These are phyloP conservation scores for Coemansia sp. DNA, from an alignment of 192 early-diverging fungal species.

Conservation along the genomic window DNA sequence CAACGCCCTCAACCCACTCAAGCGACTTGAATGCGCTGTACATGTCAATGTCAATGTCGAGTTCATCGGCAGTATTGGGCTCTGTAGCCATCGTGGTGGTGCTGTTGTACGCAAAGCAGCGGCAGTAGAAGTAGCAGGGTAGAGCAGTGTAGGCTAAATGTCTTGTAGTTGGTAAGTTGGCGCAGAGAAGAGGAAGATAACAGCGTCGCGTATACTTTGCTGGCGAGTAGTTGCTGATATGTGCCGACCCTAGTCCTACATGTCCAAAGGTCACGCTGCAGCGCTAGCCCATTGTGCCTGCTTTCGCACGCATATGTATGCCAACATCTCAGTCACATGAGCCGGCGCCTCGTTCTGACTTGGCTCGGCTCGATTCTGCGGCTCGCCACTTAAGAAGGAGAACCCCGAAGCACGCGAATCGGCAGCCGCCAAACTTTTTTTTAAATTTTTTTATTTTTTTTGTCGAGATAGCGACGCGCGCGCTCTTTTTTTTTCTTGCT, in stretches of 20 bases:
- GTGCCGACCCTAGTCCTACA: not conserved
- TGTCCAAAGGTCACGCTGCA: not conserved
- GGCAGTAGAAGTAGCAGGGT: not conserved
- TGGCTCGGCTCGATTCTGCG: not conserved
- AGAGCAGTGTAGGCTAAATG: too few relatives aligned
- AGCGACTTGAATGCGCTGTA: constrained; percentile 42
- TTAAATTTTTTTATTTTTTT: not conserved
- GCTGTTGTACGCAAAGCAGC: not conserved
- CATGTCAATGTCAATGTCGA: not conserved
- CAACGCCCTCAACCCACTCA: constrained; percentile 34
- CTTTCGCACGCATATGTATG: too few relatives aligned
- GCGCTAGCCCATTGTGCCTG: not conserved
- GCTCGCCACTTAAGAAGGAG: not conserved
- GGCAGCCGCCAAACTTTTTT: not conserved
- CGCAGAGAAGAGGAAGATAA: too few relatives aligned
- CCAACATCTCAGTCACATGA: not conserved
- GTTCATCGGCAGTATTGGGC: not conserved
- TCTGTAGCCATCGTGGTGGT: not conserved
- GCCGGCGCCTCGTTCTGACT: too few relatives aligned
- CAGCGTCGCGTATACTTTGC: too few relatives aligned
- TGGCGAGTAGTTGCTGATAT: not conserved
- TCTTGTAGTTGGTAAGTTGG: too few relatives aligned
- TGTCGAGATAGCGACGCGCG: not conserved
- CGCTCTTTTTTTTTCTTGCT: not conserved
- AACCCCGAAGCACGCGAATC: too few relatives aligned